phyloP scores from a whole-genome alignment of 768 basidiomycete species.

The Boletellus ananas region DNA sequence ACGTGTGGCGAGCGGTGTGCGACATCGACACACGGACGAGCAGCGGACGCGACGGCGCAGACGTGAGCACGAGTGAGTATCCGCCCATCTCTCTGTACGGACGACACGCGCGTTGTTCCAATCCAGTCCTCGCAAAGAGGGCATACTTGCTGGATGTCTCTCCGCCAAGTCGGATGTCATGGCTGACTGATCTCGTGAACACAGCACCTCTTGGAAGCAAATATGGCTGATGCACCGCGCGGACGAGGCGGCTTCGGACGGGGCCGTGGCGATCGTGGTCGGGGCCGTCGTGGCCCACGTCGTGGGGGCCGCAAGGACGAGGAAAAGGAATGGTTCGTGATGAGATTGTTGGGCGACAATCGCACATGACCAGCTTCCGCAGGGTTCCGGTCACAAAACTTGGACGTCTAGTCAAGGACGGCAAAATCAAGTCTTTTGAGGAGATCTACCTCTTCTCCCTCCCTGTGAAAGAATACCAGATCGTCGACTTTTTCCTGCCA shows the following conservation, averaged over 20 bases:
- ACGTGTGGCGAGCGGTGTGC: background rate
- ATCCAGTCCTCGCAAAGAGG: background rate
- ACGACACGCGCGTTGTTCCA: background rate
- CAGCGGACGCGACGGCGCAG: conserved; percentile 18
- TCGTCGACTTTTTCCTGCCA: conserved; percentile 98
- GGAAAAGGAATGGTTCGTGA: conserved; percentile 95
- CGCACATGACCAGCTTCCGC: conserved; percentile 9
- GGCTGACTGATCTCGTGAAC: conserved; percentile 24
- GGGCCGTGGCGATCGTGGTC: conserved; percentile 67
- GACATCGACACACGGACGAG: conserved; percentile 10
- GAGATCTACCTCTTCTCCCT: conserved; percentile 99
- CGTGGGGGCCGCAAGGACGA: conserved; percentile 99
- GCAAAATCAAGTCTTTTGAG: conserved; percentile 99
- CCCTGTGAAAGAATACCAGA: conserved; percentile 99
- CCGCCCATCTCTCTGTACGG: background rate
- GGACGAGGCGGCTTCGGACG: conserved; percentile 91
- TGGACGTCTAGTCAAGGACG: conserved; percentile 97
- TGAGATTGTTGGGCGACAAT: background rate
- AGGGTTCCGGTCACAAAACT: conserved; percentile 99
- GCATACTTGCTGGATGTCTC: conserved; percentile 44
- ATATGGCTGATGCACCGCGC: conserved; percentile 88
- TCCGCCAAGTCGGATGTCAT: conserved; percentile 39
- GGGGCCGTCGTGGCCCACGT: conserved; percentile 75
- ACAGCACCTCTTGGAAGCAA: conserved; percentile 24
- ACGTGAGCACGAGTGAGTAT: conserved; percentile 40